Evolutionary conservation across 2,329 filamentous ascomycete genomes (phyloP).

Genomic region (Colletotrichum somersetense): DNA sequence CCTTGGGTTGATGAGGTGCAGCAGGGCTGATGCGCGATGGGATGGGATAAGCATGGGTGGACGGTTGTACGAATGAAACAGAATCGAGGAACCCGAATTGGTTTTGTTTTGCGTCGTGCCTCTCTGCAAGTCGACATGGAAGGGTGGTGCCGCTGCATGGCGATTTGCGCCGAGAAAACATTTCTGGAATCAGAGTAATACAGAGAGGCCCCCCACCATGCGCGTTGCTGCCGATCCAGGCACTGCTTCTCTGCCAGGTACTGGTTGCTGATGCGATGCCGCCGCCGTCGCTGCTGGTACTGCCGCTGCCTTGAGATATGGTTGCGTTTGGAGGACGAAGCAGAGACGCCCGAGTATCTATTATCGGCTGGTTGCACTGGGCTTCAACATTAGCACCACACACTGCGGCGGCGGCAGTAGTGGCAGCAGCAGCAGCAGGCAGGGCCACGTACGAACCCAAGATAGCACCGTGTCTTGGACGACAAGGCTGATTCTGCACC

Average conservation of each 20-base stretch:
- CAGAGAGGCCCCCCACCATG: background rate
- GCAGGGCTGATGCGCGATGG: conserved; percentile 43
- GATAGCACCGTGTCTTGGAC: conserved; percentile 39
- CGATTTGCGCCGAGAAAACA: conserved; percentile 25
- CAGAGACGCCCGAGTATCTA: conserved; percentile 34
- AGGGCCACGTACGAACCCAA: conserved; percentile 29
- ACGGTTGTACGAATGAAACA: conserved; percentile 33
- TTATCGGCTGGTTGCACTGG: conserved; percentile 39
- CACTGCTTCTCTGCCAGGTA: conserved; percentile 27
- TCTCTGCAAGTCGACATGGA: conserved; percentile 23
- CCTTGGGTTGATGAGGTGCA: conserved; percentile 42
- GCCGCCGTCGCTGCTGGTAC: background rate
- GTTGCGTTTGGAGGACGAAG: conserved; percentile 32
- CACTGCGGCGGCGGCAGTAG: background rate
- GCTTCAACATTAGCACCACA: conserved; percentile 26
- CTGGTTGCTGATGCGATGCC: conserved; percentile 4
- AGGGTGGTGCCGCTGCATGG: conserved; percentile 20
- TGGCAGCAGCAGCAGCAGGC: conserved; percentile 1
- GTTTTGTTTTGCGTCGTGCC: conserved; percentile 5
- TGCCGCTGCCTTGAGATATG: conserved; percentile 26
- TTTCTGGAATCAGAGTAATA: conserved; percentile 18
- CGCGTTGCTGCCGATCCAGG: conserved; percentile 10
- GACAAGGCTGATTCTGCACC: conserved; percentile 37
- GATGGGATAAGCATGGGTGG: conserved; percentile 35
- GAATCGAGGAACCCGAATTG: conserved; percentile 17